These are phyloP conservation scores for Elaeis oleifera DNA, from an alignment of 202 grass and related monocot species.

Conservation along the genomic window DNA sequence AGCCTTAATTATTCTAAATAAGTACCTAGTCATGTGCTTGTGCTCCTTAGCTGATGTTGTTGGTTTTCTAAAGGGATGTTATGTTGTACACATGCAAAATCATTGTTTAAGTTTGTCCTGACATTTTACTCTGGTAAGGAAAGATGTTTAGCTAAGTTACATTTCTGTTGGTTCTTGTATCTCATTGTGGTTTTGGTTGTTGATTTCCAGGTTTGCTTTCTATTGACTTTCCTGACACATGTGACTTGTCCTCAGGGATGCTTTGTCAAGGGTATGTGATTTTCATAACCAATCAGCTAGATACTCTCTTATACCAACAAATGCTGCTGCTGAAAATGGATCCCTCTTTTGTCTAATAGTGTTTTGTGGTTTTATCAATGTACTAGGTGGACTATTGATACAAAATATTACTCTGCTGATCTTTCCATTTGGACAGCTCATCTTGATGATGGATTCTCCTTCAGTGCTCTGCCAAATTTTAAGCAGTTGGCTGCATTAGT, in stretches of 20 bases:
- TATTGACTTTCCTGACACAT: constrained; percentile 51
- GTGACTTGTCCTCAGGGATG: constrained; percentile 60
- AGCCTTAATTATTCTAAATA: no score
- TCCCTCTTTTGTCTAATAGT: constrained; percentile 5
- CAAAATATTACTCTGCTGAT: constrained; percentile 90
- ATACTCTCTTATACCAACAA: neutral
- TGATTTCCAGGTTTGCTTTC: constrained; percentile 53
- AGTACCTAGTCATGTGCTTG: no score
- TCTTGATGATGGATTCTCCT: constrained; percentile 67
- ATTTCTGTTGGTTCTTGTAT: neutral
- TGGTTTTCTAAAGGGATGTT: no score
- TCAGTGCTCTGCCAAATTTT: constrained; percentile 43
- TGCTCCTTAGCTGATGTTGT: no score
- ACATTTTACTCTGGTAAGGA: neutral
- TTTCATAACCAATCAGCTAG: neutral
- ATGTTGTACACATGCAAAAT: no score
- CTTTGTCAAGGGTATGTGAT: constrained; percentile 81
- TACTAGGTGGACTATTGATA: constrained; percentile 82
- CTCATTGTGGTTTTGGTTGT: constrained; percentile 6
- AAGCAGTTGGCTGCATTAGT: constrained; percentile 57
- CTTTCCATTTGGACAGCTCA: constrained; percentile 68
- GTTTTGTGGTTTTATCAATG: constrained; percentile 17
- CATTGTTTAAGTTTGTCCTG: no score
- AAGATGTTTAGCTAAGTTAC: neutral
- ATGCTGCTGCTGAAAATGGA: neutral